Conservation (phyloP, 768 basidiomycete genomes). For the Multifurca ochricompacta region DNA sequence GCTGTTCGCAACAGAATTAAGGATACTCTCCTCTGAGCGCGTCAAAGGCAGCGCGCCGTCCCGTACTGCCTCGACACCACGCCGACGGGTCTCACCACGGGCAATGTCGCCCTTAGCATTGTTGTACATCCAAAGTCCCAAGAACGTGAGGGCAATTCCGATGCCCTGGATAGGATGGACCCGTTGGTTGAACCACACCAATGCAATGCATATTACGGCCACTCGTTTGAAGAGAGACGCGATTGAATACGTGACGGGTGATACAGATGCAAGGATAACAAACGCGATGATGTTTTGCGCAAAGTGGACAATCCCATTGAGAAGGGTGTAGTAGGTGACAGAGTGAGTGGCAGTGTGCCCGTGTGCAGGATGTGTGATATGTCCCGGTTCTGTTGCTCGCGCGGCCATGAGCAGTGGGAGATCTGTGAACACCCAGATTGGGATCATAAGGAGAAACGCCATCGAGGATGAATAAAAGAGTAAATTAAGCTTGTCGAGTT, state of each 20-base stretch:
- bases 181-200: conserved; percentile 90
- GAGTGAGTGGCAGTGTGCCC: conserved; percentile 48
- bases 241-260: conserved; percentile 98
- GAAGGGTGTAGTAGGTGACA: conserved; percentile 74
- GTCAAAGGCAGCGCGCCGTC: conserved; percentile 65
- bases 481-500: conserved; percentile 95
- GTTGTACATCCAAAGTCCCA: conserved; percentile 95
- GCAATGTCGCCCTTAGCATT: conserved; percentile 88
- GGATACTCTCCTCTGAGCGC: conserved; percentile 43
- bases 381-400: conserved; percentile 29
- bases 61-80: conserved; percentile 63
- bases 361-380: conserved; percentile 39
- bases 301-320: conserved; percentile 96
- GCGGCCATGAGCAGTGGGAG: conserved; percentile 56
- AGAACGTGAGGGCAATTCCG: conserved; percentile 87
- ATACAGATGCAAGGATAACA: conserved; percentile 89
- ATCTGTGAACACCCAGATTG: conserved; percentile 90
- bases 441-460: conserved; percentile 95
- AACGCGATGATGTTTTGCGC: conserved; percentile 97
- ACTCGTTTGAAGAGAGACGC: conserved; percentile 97
- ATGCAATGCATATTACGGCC: conserved; percentile 95
- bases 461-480: conserved; percentile 89
- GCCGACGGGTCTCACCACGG: conserved; percentile 82
- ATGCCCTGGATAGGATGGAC: conserved; percentile 78
- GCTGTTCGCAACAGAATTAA: conserved; percentile 39